phyloP scores from a whole-genome alignment of 225 moss, liverwort and hornwort species.

The Sphagnum tenellum region DNA sequence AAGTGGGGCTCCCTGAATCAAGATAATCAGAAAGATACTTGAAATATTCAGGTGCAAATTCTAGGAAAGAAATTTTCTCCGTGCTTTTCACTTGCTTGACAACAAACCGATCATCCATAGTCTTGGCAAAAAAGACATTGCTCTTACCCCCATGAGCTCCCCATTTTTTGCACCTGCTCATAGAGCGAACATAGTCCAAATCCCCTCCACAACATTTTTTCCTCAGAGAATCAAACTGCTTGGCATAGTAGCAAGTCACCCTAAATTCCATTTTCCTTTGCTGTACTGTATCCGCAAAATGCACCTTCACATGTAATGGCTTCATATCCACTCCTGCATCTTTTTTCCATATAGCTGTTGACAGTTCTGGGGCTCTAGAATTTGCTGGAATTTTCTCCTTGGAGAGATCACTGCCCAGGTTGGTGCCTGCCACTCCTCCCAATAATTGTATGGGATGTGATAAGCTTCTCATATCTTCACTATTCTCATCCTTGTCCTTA shows the following conservation, averaged over 20 bases:
- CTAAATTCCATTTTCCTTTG: slow-evolving; percentile 66
- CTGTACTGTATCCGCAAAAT: slow-evolving; percentile 48
- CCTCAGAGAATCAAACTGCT: slow-evolving; percentile 78
- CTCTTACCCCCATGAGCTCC: slow-evolving; percentile 97
- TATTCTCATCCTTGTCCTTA: slow-evolving; percentile 32
- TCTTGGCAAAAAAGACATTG: slow-evolving; percentile 95
- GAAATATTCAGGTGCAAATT: slow-evolving; percentile 85
- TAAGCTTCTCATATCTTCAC: slow-evolving; percentile 20
- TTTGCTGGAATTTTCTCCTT: slow-evolving; percentile 19
- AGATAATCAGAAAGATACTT: slow-evolving; percentile 79
- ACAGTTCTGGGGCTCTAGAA: slow-evolving; percentile 26
- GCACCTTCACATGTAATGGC: slow-evolving; percentile 27
- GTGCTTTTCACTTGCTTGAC: slow-evolving; percentile 95
- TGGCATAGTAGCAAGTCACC: slow-evolving; percentile 80
- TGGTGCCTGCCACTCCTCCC: slow-evolving; percentile 23
- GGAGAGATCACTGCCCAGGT: slow-evolving; percentile 27
- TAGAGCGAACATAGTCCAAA: slow-evolving; percentile 71
- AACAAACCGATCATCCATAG: slow-evolving; percentile 89
- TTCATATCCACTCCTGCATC: slow-evolving; percentile 3
- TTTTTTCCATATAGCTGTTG: slow-evolving; percentile 20
- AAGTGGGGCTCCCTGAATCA: slow-evolving; percentile 73
- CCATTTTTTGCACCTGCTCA: slow-evolving; percentile 93
- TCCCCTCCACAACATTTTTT: slow-evolving; percentile 77
- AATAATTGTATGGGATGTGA: slow-evolving; percentile 23
- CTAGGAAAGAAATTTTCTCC: slow-evolving; percentile 79